Evolutionary conservation across 805 yeast genomes (phyloP), one percentile per base, ranked within the genome.

Genomic region (Saccharomycopsis guyanensis): DNA sequence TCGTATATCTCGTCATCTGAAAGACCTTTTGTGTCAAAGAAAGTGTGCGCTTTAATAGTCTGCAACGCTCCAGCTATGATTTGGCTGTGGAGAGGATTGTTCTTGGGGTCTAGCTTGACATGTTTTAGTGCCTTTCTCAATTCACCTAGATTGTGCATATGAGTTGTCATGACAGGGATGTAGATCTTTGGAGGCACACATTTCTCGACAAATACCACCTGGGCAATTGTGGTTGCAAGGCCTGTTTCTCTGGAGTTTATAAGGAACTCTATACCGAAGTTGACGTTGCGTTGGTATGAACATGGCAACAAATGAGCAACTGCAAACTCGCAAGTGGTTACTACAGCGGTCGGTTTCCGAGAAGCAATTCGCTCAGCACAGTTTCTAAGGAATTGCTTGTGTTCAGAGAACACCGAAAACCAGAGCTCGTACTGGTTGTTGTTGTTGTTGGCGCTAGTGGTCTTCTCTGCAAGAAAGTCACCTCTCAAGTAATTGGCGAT

Each of bases 401-500:
- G 23, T 24, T 47, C 35, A 13, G 24, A 24, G 18, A 43, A 29
- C n/a, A 44, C n/a, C 12, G 23, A 3, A 12, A 43, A 10, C 19
- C 40, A 47, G 2, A 16, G 4, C 8, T 23, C 16, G 35, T 22
- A 42, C 18, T 16, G 3, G 15, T 42, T 41, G 13, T 36, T 19
- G 19, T 41, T 42, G 10, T 20, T 16, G 12, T 19, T 7, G 4
- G n/a, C 22, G 23, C 15, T n/a, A 4, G 16, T 22, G 7, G 47
- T 23, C 6, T 16, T 5, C n/a, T 38, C 19, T 42, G 25, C 33
- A 10, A 40, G 16, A 31, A 45, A 34, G n/a, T 42, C 46, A 13
- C 43, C 43, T 18, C 23, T 43, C 20, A 47, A 20, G 24, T 49
- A 18, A 6, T 38, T 13, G 42, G 27, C 35, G 19, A 46, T 7